These are phyloP conservation scores for Cajanus cajan DNA, from an alignment of 306 rosid species.

Conservation along the genomic window DNA sequence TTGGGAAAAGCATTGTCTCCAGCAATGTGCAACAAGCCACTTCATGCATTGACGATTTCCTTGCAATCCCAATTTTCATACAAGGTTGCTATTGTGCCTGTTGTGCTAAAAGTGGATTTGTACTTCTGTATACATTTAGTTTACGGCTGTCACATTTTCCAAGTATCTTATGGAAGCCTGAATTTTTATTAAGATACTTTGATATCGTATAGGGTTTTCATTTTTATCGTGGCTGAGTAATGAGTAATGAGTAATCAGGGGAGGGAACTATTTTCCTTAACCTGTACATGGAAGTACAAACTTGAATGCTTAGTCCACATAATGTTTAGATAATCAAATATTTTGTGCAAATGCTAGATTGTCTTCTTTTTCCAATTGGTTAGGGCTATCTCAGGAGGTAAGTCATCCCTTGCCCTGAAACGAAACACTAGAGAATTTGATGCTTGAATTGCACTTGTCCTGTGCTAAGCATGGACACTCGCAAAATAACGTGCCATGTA, in stretches of 20 bases:
- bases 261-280: slow-evolving; percentile 22
- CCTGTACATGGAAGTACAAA: slow-evolving; percentile 20
- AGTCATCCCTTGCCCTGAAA: background rate
- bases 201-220: background rate
- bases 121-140: slow-evolving; percentile 24
- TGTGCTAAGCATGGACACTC: background rate
- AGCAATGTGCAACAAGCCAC: slow-evolving; percentile 10
- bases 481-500: background rate
- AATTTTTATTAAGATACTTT: background rate
- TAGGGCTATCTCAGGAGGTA: background rate
- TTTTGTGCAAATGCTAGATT: background rate
- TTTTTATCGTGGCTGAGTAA: slow-evolving; percentile 15
- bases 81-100: slow-evolving; percentile 28
- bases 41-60: slow-evolving; percentile 28
- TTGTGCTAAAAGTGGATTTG: slow-evolving; percentile 30
- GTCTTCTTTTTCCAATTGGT: background rate
- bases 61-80: slow-evolving; percentile 24
- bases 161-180: slow-evolving; percentile 26
- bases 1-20: slow-evolving; percentile 20
- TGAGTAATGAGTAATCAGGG: background rate
- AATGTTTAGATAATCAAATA: slow-evolving; percentile 7
- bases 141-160: slow-evolving; percentile 20
- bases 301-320: background rate
- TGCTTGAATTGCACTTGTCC: background rate
- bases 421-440: background rate